Evolutionary conservation across 1,284 basidiomycete genomes (phyloP).

Genomic region (Ceratobasidium sp.): DNA sequence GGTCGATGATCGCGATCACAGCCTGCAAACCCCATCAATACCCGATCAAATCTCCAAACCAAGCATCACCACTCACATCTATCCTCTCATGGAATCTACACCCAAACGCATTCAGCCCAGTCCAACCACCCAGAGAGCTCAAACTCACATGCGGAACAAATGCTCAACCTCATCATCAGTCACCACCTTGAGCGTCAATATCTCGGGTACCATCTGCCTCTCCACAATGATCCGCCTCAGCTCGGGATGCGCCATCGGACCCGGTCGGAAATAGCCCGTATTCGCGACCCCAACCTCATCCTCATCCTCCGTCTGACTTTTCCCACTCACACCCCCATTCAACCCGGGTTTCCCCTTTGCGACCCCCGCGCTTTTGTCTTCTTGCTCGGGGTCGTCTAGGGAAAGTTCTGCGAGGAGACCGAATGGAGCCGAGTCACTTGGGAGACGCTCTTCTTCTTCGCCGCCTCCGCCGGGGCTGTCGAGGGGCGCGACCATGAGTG

Average conservation of each 20-base stretch:
- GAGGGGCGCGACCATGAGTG: slow-evolving; percentile 10
- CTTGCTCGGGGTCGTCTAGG: slow-evolving; percentile 8
- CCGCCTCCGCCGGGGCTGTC: not conserved
- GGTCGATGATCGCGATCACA: slow-evolving; percentile 78
- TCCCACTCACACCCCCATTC: not conserved
- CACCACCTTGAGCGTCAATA: slow-evolving; percentile 81
- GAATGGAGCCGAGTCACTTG: slow-evolving; percentile 15
- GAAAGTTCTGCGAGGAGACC: slow-evolving; percentile 17
- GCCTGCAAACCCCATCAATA: slow-evolving; percentile 59
- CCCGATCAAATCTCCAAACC: not conserved
- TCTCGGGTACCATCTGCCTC: slow-evolving; percentile 80
- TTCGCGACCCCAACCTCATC: slow-evolving; percentile 72
- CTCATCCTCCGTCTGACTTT: slow-evolving; percentile 34
- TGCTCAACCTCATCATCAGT: slow-evolving; percentile 83
- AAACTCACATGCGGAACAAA: slow-evolving; percentile 80
- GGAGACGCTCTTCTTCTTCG: slow-evolving; percentile 23
- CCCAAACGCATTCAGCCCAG: slow-evolving; percentile 1
- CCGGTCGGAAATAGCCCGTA: slow-evolving; percentile 70
- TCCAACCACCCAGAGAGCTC: not conserved
- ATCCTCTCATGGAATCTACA: slow-evolving; percentile 74
- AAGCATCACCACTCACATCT: slow-evolving; percentile 62
- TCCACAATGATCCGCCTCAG: slow-evolving; percentile 80
- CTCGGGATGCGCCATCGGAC: slow-evolving; percentile 72
- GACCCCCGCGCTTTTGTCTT: slow-evolving; percentile 11
- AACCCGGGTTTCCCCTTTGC: not conserved